Evolutionary conservation across 2,329 filamentous ascomycete species (phyloP), one percentile per base, ranked within the genome.

Genomic region (Stagonosporopsis cucurbitacearum): DNA sequence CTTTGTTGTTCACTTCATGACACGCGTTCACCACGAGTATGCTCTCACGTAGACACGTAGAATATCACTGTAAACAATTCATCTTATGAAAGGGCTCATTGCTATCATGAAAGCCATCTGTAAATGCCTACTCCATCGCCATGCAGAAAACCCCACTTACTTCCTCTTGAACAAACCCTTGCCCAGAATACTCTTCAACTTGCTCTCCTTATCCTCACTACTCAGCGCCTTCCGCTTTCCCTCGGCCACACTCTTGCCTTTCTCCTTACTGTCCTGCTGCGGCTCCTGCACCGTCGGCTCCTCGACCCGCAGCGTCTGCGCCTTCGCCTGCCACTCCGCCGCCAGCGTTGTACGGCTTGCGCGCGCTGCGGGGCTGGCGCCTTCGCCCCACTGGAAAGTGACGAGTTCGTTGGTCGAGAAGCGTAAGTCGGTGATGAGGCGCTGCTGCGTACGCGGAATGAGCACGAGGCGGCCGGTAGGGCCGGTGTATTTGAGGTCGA

Each of bases 331-430:
- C 62, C 74, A 78, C 60, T 85, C 83, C 37, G 78, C 73, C 59
- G 85, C 88, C 53, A 95, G 75, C 48, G 90, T 86, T 15, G 83
- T 78, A 22, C 66, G 64, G 76, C 51, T 77, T 26, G 81, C 82
- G 56, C 87, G 80, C 4, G 82, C 83, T 11, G 81, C 77, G 1
- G 78, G 67, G n/a, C 83, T 80, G 1, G 87, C 89, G 33, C 75
- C 80, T 42, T 88, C 83, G 19, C 86, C 85, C 90, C 92, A 96
- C 1, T 86, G 77, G 58, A 96, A 84, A 57, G 88, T 94, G 39
- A 97, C 79, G 8, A 96, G 79, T 28, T 93, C 87, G 30, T 86
- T 83, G 6, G 87, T 87, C 3, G 82, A 83, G 59, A 97, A 84
- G 13, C 87, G 86, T 63, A 96, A 83, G 53, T 88, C 86, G 47